Percentiles rank a stretch among this genome's conserved stretches.
These are phyloP conservation scores for Ramularia endophylla DNA, from an alignment of 2,329 filamentous ascomycete species.

Conservation along the genomic window DNA sequence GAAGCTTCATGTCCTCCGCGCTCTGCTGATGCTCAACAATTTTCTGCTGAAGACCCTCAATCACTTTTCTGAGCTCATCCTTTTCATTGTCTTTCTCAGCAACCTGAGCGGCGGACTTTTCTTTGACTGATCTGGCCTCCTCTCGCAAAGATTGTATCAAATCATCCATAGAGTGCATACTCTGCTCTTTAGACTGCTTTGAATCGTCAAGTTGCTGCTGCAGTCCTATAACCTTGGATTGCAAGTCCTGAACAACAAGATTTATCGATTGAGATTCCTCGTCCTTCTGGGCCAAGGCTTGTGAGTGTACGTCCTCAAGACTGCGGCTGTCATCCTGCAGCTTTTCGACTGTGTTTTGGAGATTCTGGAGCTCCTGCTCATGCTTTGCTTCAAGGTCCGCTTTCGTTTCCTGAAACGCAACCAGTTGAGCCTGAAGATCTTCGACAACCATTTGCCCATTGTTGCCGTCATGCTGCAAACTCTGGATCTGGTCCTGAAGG, in stretches of 20 bases:
- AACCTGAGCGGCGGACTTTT: constrained; percentile 10
- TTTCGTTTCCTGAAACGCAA: constrained; percentile 13
- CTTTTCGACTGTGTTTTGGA: constrained; percentile 8
- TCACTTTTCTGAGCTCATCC: constrained; percentile 15
- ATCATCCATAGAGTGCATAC: constrained; percentile 9
- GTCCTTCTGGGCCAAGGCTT: constrained; percentile 11
- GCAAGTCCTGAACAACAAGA: constrained; percentile 15
- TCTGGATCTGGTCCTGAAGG: constrained; percentile 18
- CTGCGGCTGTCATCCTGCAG: constrained; percentile 10
- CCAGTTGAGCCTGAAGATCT: constrained; percentile 12
- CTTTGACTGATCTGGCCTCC: constrained; percentile 10
- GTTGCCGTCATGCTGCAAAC: constrained; percentile 19
- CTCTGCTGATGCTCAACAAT: constrained; percentile 15
- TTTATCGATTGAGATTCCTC: constrained; percentile 5
- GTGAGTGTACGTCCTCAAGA: constrained; percentile 6
- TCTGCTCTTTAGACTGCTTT: constrained; percentile 10
- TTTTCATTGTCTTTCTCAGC: constrained; percentile 17
- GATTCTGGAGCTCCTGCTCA: constrained; percentile 8
- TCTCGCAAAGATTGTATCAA: constrained; percentile 11
- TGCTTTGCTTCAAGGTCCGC: constrained; percentile 12
- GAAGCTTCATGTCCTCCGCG: constrained; percentile 9
- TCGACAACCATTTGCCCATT: constrained; percentile 16
- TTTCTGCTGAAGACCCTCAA: constrained; percentile 18
- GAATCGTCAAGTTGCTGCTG: constrained; percentile 18
- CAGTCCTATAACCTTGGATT: constrained; percentile 11